Evolutionary conservation across 2,329 filamentous ascomycete species (phyloP).

Genomic region (Gnomoniopsis smithogilvyi): DNA sequence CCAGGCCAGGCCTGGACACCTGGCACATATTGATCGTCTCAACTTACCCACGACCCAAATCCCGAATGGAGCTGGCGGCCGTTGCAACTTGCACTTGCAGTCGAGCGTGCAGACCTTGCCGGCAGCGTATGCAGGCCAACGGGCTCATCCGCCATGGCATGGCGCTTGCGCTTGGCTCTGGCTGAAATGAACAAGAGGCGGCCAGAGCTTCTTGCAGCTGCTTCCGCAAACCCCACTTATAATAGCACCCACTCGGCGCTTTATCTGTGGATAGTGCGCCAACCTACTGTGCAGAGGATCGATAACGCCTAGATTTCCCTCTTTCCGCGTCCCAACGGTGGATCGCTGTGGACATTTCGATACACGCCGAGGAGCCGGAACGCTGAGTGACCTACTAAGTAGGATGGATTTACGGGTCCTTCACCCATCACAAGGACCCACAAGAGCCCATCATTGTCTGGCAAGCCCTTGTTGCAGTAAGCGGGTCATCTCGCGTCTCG

Average conservation of each 20-base stretch:
- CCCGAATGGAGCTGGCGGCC: not conserved
- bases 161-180: constrained; percentile 9
- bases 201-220: constrained; percentile 17
- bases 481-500: constrained; percentile 9
- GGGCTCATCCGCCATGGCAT: constrained; percentile 14
- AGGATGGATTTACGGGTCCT: not conserved
- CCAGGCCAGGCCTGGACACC: not conserved
- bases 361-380: not conserved
- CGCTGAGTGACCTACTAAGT: not conserved
- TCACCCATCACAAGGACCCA: not conserved
- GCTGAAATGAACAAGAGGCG: constrained; percentile 12
- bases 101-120: not conserved
- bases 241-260: not conserved
- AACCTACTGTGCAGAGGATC: not conserved
- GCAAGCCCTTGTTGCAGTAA: not conserved
- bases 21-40: not conserved
- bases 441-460: not conserved
- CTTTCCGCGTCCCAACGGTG: not conserved
- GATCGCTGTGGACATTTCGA: not conserved
- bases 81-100: not conserved
- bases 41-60: not conserved
- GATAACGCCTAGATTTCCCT: not conserved
- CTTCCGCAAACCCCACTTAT: constrained; percentile 1
- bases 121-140: constrained; percentile 7
- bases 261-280: constrained; percentile 9